Conservation (phyloP, 1,139 yeast species). For the Pichia sp. region DNA sequence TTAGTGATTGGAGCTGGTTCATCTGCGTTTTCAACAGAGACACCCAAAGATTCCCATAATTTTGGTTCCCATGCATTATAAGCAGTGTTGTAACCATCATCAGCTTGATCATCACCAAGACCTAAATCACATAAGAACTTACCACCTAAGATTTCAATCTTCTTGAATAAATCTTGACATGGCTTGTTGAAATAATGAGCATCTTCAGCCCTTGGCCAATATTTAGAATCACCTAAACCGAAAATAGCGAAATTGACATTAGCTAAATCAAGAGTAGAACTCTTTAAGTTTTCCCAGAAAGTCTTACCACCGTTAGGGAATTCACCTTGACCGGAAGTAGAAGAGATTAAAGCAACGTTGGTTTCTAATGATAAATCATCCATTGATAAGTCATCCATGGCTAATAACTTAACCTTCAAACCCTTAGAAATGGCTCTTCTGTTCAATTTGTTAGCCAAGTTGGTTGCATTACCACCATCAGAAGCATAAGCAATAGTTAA, state of each 20-base stretch:
- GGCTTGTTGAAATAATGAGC: conserved; percentile 94
- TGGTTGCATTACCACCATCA: conserved; percentile 93
- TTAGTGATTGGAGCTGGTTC: conserved; percentile 96
- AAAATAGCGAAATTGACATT: conserved; percentile 71
- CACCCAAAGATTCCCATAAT: conserved; percentile 89
- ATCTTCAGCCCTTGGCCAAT: conserved; percentile 98
- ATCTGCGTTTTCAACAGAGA: conserved; percentile 77
- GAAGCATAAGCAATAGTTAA: conserved; percentile 88
- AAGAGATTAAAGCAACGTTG: conserved; percentile 75
- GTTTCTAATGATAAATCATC: conserved; percentile 84
- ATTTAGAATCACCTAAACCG: conserved; percentile 91
- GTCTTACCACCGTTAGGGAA: conserved; percentile 93
- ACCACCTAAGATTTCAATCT: conserved; percentile 70
- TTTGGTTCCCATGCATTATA: conserved; percentile 83
- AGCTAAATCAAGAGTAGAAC: conserved; percentile 73
- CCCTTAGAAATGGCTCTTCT: conserved; percentile 89
- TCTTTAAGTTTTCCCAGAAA: conserved; percentile 84
- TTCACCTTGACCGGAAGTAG: conserved; percentile 98
- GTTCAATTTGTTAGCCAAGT: conserved; percentile 75
- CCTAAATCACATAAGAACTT: conserved; percentile 73
- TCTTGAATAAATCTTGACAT: conserved; percentile 66
- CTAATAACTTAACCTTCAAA: conserved; percentile 68
- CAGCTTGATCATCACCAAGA: conserved; percentile 95
- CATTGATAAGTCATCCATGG: conserved; percentile 82
- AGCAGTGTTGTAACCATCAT: conserved; percentile 92